Evolutionary conservation across 805 yeast species (phyloP).

Genomic region (Sungouiozyma intestinalis): DNA sequence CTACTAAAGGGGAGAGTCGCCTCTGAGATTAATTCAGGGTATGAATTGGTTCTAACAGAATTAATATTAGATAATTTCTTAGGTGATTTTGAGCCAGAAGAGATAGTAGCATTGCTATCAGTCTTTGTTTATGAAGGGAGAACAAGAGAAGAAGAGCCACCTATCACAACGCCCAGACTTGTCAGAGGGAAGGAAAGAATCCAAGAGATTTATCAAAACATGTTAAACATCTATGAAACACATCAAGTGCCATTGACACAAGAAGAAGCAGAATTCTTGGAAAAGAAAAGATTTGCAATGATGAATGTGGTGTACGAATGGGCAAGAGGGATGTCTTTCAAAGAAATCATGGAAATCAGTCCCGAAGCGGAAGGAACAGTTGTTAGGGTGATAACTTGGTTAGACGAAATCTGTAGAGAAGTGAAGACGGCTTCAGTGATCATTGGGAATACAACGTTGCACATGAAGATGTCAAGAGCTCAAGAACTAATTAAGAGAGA

Average conservation of each 20-base stretch:
- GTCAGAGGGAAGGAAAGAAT: conserved; percentile 62
- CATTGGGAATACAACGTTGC: conserved; percentile 86
- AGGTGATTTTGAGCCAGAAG: conserved; percentile 90
- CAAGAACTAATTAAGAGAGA: conserved; percentile 94
- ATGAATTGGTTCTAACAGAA: conserved; percentile 85
- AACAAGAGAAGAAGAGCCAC: conserved; percentile 50
- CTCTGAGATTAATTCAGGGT: conserved; percentile 84
- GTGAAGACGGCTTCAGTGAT: conserved; percentile 89
- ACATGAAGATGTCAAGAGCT: conserved; percentile 80
- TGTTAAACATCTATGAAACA: conserved; percentile 49
- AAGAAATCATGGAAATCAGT: conserved; percentile 81
- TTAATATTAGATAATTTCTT: conserved; percentile 81
- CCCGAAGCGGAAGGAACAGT: conserved; percentile 93
- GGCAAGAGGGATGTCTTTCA: conserved; percentile 91
- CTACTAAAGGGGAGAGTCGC: conserved; percentile 83
- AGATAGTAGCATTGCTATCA: conserved; percentile 88
- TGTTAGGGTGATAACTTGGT: conserved; percentile 86
- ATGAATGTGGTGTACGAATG: conserved; percentile 95
- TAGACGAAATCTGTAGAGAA: conserved; percentile 92
- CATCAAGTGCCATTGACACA: conserved; percentile 67
- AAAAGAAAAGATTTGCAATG: conserved; percentile 76
- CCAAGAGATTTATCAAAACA: conserved; percentile 53
- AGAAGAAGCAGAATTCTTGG: conserved; percentile 79
- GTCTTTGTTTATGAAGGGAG: conserved; percentile 87
- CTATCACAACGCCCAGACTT: conserved; percentile 62